These are phyloP conservation scores for Amylocarpus encephaloides DNA, from an alignment of 2,329 filamentous ascomycete species.

Conservation along the genomic window DNA sequence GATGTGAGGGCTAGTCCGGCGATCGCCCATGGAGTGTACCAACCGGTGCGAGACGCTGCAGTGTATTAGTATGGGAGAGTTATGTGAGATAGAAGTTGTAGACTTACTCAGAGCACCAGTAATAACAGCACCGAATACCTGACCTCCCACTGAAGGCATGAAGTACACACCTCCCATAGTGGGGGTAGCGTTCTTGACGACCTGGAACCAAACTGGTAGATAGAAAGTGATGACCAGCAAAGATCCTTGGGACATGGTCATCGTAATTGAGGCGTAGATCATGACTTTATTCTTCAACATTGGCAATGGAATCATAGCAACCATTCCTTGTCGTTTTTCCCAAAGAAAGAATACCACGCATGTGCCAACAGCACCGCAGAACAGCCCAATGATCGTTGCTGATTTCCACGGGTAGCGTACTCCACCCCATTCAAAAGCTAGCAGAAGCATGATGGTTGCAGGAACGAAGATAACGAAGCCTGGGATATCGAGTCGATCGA, in stretches of 20 bases:
- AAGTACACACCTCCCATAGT: conserved; percentile 24
- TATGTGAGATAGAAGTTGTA: conserved; percentile 7
- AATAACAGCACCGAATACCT: conserved; percentile 15
- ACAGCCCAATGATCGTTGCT: conserved; percentile 30
- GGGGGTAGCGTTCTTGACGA: conserved; percentile 23
- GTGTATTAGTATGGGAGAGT: too few species aligned
- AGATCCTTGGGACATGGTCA: conserved; percentile 10
- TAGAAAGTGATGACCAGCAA: conserved; percentile 20
- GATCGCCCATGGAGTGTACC: conserved; percentile 30
- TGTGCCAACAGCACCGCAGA: conserved; percentile 25
- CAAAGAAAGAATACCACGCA: conserved; percentile 26
- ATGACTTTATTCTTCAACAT: conserved; percentile 18
- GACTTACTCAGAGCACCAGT: conserved; percentile 20
- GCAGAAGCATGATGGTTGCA: conserved; percentile 32
- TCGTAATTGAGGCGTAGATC: conserved; percentile 8
- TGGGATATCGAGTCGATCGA: conserved; percentile 29
- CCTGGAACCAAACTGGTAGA: conserved; percentile 31
- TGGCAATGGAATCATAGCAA: conserved; percentile 31
- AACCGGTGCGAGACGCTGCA: conserved; percentile 28
- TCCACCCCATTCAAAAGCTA: conserved; percentile 42
- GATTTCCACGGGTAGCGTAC: conserved; percentile 24
- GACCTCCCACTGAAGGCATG: conserved; percentile 19
- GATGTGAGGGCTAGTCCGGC: conserved; percentile 27
- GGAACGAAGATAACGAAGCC: conserved; percentile 31
- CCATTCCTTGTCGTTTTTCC: conserved; percentile 37